These are phyloP conservation scores for Gliomastix tumulicola DNA, from an alignment of 2,329 filamentous ascomycete species.

Conservation along the genomic window DNA sequence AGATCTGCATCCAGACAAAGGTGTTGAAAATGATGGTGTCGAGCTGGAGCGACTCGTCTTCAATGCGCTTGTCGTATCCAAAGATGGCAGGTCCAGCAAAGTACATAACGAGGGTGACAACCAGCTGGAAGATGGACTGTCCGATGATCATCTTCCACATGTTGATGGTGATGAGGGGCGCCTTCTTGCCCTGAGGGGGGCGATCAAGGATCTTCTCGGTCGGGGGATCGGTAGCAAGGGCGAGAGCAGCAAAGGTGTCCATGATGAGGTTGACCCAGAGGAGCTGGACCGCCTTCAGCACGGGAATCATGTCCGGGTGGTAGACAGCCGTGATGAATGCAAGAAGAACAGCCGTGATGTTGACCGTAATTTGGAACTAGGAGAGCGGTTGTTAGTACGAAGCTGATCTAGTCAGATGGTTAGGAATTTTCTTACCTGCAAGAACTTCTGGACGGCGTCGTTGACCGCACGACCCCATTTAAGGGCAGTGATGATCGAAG, in stretches of 20 bases:
- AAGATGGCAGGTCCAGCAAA: slow-evolving; percentile 47
- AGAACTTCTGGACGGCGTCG: slow-evolving; percentile 53
- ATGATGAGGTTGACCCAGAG: slow-evolving; percentile 57
- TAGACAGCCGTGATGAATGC: slow-evolving; percentile 50
- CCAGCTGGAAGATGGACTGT: slow-evolving; percentile 46
- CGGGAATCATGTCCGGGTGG: slow-evolving; percentile 27
- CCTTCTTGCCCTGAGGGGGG: slow-evolving; percentile 46
- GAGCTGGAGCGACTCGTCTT: slow-evolving; percentile 22
- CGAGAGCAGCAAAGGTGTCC: slow-evolving; percentile 51
- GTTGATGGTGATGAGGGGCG: slow-evolving; percentile 61
- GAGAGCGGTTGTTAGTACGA: slow-evolving; percentile 6
- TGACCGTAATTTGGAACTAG: slow-evolving; percentile 53
- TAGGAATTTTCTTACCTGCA: slow-evolving; percentile 39
- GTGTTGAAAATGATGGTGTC: slow-evolving; percentile 59
- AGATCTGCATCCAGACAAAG: slow-evolving; percentile 65
- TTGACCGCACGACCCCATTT: slow-evolving; percentile 56
- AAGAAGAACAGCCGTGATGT: slow-evolving; percentile 52
- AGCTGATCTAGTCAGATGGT: not conserved
- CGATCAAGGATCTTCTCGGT: slow-evolving; percentile 41
- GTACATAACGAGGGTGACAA: slow-evolving; percentile 44
- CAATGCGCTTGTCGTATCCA: slow-evolving; percentile 32
- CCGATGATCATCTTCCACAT: slow-evolving; percentile 57
- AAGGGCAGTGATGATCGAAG: slow-evolving; percentile 53
- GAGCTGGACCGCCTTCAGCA: slow-evolving; percentile 50
- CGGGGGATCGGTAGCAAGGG: slow-evolving; percentile 32